Evolutionary conservation across 805 yeast genomes (phyloP).

Genomic region (Pichia paraexigua): DNA sequence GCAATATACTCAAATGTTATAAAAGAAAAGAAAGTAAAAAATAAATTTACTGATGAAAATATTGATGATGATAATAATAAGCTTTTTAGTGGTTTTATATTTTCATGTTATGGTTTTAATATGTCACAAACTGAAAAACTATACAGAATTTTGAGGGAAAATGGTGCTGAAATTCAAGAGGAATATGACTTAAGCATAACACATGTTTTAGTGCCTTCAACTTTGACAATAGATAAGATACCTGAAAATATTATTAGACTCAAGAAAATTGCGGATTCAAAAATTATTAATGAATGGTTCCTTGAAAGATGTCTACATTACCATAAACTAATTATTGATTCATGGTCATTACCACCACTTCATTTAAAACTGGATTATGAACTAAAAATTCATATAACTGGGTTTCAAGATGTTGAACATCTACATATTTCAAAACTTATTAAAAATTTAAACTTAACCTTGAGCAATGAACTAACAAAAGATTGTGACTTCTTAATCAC

Average conservation of each 20-base stretch:
- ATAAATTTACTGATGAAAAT: not conserved
- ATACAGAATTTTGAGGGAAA: constrained; percentile 8
- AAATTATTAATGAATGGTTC: constrained; percentile 27
- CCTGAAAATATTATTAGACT: constrained; percentile 13
- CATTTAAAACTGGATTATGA: constrained; percentile 20
- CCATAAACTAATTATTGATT: constrained; percentile 14
- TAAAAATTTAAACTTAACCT: constrained; percentile 42
- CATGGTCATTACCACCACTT: constrained; percentile 24
- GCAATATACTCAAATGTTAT: constrained; percentile 1
- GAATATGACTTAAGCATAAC: constrained; percentile 30
- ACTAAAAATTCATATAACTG: constrained; percentile 29
- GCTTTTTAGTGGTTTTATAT: constrained; percentile 36
- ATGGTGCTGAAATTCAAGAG: constrained; percentile 19
- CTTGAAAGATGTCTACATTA: constrained; percentile 25
- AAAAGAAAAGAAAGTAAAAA: not conserved
- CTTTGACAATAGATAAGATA: constrained; percentile 9
- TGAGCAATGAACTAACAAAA: constrained; percentile 40
- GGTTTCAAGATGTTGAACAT: constrained; percentile 25
- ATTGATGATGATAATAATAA: not conserved
- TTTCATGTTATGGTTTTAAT: constrained; percentile 30
- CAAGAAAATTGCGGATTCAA: constrained; percentile 19
- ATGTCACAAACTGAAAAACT: constrained; percentile 16
- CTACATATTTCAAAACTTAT: constrained; percentile 46
- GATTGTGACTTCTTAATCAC: constrained; percentile 50
- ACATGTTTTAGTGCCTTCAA: constrained; percentile 23